phyloP scores from a whole-genome alignment of 805 yeast genomes.

The Hanseniaspora clermontiae region DNA sequence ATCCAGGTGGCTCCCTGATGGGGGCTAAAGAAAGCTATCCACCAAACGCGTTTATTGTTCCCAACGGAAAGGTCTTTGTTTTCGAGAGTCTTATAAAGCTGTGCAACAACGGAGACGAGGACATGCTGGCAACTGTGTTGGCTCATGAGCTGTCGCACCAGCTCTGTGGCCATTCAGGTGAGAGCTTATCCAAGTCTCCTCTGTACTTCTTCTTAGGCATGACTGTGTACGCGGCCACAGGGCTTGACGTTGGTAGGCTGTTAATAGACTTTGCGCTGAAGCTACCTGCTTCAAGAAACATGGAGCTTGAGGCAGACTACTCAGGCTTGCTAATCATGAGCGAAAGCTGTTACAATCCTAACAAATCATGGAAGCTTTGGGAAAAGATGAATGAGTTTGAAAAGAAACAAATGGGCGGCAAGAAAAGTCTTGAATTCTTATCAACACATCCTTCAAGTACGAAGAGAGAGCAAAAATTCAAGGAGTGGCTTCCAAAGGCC shows the following conservation, averaged over 20 bases:
- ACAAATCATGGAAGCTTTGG: slow-evolving; percentile 70
- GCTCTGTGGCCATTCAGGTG: slow-evolving; percentile 82
- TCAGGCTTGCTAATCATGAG: slow-evolving; percentile 90
- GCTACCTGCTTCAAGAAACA: slow-evolving; percentile 78
- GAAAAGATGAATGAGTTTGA: slow-evolving; percentile 54
- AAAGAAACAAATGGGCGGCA: slow-evolving; percentile 19
- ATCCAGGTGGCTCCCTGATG: slow-evolving; percentile 28
- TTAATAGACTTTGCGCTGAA: slow-evolving; percentile 45
- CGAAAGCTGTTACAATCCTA: slow-evolving; percentile 72
- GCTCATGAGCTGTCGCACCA: slow-evolving; percentile 93
- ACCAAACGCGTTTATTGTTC: slow-evolving; percentile 93
- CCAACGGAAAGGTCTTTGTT: slow-evolving; percentile 92
- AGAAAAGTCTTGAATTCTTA: slow-evolving; percentile 44
- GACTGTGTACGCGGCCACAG: slow-evolving; percentile 47
- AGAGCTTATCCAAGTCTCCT: slow-evolving; percentile 67
- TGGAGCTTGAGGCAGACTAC: slow-evolving; percentile 94
- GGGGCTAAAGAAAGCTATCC: slow-evolving; percentile 34
- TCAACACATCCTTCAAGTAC: slow-evolving; percentile 82
- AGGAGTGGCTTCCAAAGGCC: slow-evolving; percentile 51
- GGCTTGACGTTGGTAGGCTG: slow-evolving; percentile 43
- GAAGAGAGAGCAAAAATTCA: slow-evolving; percentile 58
- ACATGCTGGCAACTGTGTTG: slow-evolving; percentile 89
- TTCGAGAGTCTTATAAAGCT: slow-evolving; percentile 67
- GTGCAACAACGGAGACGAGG: slow-evolving; percentile 52
- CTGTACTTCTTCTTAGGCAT: slow-evolving; percentile 45